Evolutionary conservation across 768 basidiomycete genomes (phyloP), one percentile per base, ranked within the genome.

Genomic region (Psilocybe azurescens): DNA sequence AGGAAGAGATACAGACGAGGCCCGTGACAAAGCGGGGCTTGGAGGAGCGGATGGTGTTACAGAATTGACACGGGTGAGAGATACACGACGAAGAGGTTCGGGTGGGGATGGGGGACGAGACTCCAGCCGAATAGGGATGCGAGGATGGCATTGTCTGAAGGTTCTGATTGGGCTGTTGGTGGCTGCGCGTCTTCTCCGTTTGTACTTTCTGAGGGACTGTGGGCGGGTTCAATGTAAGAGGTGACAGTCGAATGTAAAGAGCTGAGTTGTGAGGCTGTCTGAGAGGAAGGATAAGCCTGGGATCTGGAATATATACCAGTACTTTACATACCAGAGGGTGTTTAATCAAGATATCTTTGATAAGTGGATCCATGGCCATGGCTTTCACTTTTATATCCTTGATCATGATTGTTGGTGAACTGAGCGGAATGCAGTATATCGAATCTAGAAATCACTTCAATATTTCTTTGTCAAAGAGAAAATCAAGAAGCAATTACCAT

Each of bases 401-500:
- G 2, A 87, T 83, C 78, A 86, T 89, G 3, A 73, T 74, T n/a
- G 81, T 71, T 13, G 93, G 89, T 1, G 90, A 79, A 60, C 87
- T 83, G 18, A 95, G 78, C 7, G 89, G 88, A 18, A 94, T 85
- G 56, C 89, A 87, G 67, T 93, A 93, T 56, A 94, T 86, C 0
- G 88, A 87, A 49, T 83, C 91, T 83, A 46, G 18, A 20, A 7
- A 9, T 62, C 39, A 44, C 5, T 44, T 13, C 41, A 36, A 13
- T 4, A 28, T 24, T 20, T 10, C 8, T 38, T 13, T 8, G 11
- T 33, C 47, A 13, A 30, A 30, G 65, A 13, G 55, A 6, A 41
- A 60, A 14, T 14, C 48, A 2, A 62, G 32, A 55, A 38, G 47
- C 33, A 73, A 86, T 63, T 68, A 94, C 93, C 77, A 72, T 93